These are phyloP conservation scores for Blastomyces parvus DNA, from an alignment of 2,329 filamentous ascomycete species.

Conservation along the genomic window DNA sequence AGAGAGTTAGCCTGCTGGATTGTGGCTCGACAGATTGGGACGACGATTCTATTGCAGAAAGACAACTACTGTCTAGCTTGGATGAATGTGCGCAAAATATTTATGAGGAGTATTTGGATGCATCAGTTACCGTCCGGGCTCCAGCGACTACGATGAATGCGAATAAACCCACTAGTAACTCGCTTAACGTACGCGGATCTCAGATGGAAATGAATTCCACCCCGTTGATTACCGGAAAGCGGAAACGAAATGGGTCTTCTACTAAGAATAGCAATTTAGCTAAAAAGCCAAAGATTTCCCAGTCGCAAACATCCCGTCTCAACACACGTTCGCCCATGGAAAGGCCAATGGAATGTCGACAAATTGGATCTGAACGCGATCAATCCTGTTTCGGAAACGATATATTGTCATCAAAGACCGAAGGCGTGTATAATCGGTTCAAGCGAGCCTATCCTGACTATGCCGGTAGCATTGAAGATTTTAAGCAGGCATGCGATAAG, in stretches of 20 bases:
- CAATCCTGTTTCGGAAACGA: not conserved
- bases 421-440: conserved; percentile 30
- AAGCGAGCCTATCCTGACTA: conserved; percentile 33
- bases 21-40: not conserved
- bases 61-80: conserved; percentile 12
- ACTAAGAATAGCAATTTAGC: not conserved
- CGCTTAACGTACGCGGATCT: not conserved
- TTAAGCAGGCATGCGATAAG: conserved; percentile 30
- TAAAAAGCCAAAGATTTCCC: not conserved
- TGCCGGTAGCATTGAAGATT: conserved; percentile 30
- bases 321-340: not conserved
- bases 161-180: not conserved
- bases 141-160: not conserved
- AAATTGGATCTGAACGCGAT: not conserved
- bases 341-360: not conserved
- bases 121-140: not conserved
- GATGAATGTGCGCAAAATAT: conserved; percentile 5
- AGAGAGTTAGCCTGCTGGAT: not conserved
- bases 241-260: not conserved
- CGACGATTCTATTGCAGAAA: conserved; percentile 4
- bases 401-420: not conserved
- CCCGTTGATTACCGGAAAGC: not conserved
- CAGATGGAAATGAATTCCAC: not conserved
- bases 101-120: not conserved
- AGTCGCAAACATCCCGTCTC: not conserved